A percentile compares a stretch with the other conserved stretches of the same genome.
phyloP scores from a whole-genome alignment of 495 filamentous ascomycete species.

The Penicillium longicatenatum region DNA sequence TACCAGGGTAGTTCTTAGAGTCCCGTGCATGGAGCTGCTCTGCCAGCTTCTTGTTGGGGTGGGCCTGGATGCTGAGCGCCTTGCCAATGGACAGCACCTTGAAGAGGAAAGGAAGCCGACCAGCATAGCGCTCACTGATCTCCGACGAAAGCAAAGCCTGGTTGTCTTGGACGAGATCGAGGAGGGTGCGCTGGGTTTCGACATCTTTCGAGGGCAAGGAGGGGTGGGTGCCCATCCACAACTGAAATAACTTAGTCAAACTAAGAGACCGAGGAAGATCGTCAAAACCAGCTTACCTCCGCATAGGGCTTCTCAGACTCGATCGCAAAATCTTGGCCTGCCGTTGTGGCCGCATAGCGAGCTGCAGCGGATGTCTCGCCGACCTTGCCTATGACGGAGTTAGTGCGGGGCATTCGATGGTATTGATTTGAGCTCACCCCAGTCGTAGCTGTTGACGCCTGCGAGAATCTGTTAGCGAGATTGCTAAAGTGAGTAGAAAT shows the following conservation, averaged over 20 bases:
- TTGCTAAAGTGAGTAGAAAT: conserved; percentile 1
- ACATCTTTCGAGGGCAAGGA: conserved; percentile 91
- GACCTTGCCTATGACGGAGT: conserved; percentile 58
- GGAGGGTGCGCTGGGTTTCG: conserved; percentile 78
- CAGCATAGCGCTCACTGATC: conserved; percentile 69
- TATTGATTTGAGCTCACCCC: conserved; percentile 60
- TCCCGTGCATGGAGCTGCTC: conserved; percentile 84
- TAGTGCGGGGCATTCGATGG: conserved; percentile 29
- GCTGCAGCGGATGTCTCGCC: conserved; percentile 75
- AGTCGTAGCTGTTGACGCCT: conserved; percentile 98
- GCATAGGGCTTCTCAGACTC: conserved; percentile 81
- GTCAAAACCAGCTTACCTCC: conserved; percentile 57
- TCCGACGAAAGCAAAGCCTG: conserved; percentile 72
- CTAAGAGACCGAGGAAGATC: neutral
- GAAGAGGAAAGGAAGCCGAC: conserved; percentile 92
- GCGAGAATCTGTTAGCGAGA: neutral
- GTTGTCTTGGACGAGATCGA: conserved; percentile 90
- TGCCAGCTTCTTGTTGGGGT: conserved; percentile 96
- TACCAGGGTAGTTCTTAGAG: conserved; percentile 88
- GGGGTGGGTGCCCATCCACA: conserved; percentile 99
- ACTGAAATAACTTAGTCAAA: conserved; percentile 56
- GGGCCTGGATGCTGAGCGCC: conserved; percentile 94
- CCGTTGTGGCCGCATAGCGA: conserved; percentile 75
- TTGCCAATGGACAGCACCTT: conserved; percentile 95
- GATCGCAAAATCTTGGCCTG: conserved; percentile 68